Conservation (phyloP, 2,329 filamentous ascomycete genomes). For the Coleophoma crateriformis region DNA sequence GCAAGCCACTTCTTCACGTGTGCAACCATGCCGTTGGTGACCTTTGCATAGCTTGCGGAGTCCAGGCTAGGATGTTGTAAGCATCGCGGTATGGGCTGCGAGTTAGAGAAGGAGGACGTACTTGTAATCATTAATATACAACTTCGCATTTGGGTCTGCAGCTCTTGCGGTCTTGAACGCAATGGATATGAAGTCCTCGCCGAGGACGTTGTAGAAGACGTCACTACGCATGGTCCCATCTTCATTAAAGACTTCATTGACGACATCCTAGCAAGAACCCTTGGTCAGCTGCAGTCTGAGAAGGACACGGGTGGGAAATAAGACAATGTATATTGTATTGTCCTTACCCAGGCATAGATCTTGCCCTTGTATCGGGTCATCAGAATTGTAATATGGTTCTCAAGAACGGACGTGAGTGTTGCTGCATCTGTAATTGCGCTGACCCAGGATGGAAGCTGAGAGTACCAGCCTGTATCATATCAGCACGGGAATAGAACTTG, state of each 20-base stretch:
- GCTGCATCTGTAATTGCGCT: constrained; percentile 43
- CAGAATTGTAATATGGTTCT: constrained; percentile 53
- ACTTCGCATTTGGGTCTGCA: constrained; percentile 60
- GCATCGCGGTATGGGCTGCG: constrained; percentile 47
- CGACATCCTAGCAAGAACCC: constrained; percentile 45
- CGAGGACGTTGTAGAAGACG: constrained; percentile 63
- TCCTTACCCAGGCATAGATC: constrained; percentile 45
- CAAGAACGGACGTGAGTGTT: constrained; percentile 48
- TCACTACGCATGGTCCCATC: constrained; percentile 42
- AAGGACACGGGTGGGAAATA: constrained; percentile 52
- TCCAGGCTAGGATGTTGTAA: constrained; percentile 45
- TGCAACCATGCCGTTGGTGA: constrained; percentile 45
- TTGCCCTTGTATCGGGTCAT: constrained; percentile 58
- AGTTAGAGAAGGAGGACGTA: background rate
- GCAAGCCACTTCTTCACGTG: constrained; percentile 60
- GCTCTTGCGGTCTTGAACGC: constrained; percentile 63
- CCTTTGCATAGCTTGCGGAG: constrained; percentile 53
- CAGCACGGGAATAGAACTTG: constrained; percentile 68
- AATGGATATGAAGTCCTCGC: constrained; percentile 64
- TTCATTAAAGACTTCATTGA: constrained; percentile 57
- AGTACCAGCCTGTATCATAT: constrained; percentile 57
- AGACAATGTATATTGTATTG: constrained; percentile 41
- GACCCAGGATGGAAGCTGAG: constrained; percentile 55
- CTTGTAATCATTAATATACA: constrained; percentile 75
- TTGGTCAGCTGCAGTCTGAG: background rate